Evolutionary conservation across 805 yeast species (phyloP), one percentile per base, ranked within the genome.

Genomic region (Debaryomyces castellii): DNA sequence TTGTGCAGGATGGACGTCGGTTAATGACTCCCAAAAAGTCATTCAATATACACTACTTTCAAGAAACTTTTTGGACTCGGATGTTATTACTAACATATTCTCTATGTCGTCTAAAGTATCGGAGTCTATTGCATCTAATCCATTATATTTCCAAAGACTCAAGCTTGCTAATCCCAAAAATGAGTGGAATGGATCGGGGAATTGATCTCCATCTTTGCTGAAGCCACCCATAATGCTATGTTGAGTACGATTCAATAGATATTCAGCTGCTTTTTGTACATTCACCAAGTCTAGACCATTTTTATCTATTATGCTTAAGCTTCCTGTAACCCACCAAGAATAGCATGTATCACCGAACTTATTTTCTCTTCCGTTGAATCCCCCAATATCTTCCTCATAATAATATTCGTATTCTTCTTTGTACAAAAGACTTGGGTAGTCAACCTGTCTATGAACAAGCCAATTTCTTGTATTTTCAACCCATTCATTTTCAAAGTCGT

Each of bases 301-400:
- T 0, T 43, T 42, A 17, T 51, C 45, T 20, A 88, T 54, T 11
- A 85, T 53, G 1, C 58, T 53, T 49, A 89, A 66, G 4, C 88
- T 70, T 2, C 80, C 91, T 12, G 81, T 55, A 39, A 81, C 78
- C 97, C 97, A 90, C 74, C 89, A 90, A 5, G 85, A 78, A 58
- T 90, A 90, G 67, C 97, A 90, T 0, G 96, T 85, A 63, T 90
- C 97, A 3, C 86, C 86, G 46, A 74, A 77, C 61, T 90, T 90
- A 61, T 89, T 89, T n/a, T 80, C 82, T 39, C 97, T 72, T 1
- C 97, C 97, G 62, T 89, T 88, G 59, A 87, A 82, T 0, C 92
- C 92, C 1, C 97, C 97, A 43, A 66, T 65, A 57, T 85, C 92
- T 23, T 67, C 74, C 45, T 73, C 64, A 0, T 55, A 58, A 36